Conservation (phyloP, 331 rosid species). For the Dryas integrifolia region DNA sequence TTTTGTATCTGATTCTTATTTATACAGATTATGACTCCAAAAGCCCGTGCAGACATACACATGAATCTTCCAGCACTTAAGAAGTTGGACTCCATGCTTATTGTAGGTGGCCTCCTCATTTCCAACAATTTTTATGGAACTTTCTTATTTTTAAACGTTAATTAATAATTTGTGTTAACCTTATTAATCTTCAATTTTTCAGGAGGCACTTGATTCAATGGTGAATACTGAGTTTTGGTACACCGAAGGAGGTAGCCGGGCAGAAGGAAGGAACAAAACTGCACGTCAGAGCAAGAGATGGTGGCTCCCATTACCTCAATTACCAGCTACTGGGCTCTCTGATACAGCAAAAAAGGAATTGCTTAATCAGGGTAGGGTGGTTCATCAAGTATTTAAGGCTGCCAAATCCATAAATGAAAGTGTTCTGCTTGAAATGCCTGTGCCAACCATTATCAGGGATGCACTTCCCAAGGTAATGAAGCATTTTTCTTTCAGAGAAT, state of each 20-base stretch:
- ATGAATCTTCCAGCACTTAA: conserved; percentile 92
- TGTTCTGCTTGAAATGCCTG: conserved; percentile 79
- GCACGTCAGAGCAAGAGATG: conserved; percentile 57
- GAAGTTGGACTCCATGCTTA: conserved; percentile 91
- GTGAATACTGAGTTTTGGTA: conserved; percentile 82
- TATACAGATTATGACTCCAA: conserved; percentile 87
- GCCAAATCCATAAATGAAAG: conserved; percentile 73
- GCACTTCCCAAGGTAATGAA: conserved; percentile 70
- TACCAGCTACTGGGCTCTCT: conserved; percentile 75
- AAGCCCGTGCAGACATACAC: conserved; percentile 85
- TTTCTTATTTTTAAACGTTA: background rate
- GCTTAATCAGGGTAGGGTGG: conserved; percentile 58
- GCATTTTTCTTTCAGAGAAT: background rate
- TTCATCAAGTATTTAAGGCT: conserved; percentile 84
- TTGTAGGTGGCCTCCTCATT: conserved; percentile 54
- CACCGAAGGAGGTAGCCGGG: conserved; percentile 76
- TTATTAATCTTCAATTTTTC: conserved; percentile 21
- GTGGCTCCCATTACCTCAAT: conserved; percentile 90
- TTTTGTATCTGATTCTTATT: conserved; percentile 23
- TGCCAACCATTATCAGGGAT: conserved; percentile 55
- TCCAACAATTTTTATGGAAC: conserved; percentile 13
- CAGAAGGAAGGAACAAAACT: conserved; percentile 55
- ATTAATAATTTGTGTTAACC: conserved; percentile 3
- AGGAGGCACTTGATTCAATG: conserved; percentile 90
- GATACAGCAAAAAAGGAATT: conserved; percentile 52